Conservation (phyloP, 441 rosid species). For the California macrophylla region DNA sequence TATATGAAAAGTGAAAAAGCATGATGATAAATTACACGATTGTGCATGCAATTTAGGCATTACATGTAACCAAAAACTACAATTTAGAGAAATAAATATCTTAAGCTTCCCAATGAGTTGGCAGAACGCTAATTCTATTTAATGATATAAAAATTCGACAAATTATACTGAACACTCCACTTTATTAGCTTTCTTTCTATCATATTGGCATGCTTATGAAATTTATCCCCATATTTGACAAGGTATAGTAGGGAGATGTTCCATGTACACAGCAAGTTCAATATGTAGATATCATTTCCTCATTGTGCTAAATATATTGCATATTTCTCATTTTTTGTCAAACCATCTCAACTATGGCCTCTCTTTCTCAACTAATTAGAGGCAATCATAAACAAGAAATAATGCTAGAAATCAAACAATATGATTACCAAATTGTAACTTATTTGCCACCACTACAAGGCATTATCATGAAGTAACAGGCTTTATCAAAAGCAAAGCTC, state of each 20-base stretch:
- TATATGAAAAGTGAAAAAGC: background rate
- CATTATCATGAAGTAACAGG: background rate
- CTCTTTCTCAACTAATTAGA: background rate
- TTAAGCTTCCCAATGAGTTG: background rate
- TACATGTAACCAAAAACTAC: background rate
- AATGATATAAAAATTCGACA: background rate
- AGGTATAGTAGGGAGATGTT: background rate
- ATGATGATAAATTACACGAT: background rate
- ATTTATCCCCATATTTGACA: background rate
- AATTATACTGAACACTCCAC: background rate
- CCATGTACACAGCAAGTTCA: background rate
- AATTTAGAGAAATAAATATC: background rate
- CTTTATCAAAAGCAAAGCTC: background rate
- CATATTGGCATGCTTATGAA: background rate
- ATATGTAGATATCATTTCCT: background rate
- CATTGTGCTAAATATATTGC: background rate
- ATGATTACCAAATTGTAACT: background rate
- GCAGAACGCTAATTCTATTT: background rate
- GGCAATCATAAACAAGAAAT: background rate
- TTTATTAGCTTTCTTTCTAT: background rate
- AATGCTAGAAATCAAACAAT: background rate
- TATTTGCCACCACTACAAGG: background rate
- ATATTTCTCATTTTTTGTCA: background rate
- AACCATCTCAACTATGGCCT: background rate
- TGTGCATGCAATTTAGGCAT: background rate